Conservation (phyloP, 1,284 basidiomycete species). For the Sanghuangporus sanghuang region DNA sequence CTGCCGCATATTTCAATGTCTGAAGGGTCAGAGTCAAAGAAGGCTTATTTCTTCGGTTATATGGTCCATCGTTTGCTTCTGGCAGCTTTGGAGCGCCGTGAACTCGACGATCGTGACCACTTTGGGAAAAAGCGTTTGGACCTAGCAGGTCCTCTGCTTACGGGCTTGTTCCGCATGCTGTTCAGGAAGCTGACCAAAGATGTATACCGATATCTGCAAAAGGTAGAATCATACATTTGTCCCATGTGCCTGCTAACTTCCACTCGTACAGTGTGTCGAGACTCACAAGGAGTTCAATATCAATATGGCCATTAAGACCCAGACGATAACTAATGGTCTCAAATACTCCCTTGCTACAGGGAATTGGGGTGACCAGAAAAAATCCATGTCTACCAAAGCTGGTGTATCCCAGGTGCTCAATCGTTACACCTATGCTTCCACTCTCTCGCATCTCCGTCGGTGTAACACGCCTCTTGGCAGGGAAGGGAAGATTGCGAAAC, state of each 20-base stretch:
- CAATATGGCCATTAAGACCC: constrained; percentile 88
- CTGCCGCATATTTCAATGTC: constrained; percentile 95
- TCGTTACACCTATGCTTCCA: constrained; percentile 98
- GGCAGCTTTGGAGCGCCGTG: constrained; percentile 90
- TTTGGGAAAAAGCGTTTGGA: constrained; percentile 99
- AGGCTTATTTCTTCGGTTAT: constrained; percentile 99
- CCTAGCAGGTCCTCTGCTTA: constrained; percentile 90
- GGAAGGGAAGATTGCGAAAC: constrained; percentile 99
- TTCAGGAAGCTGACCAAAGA: constrained; percentile 97
- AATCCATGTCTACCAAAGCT: constrained; percentile 95
- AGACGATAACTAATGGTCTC: constrained; percentile 96
- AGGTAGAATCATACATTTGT: constrained; percentile 45
- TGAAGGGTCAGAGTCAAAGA: constrained; percentile 96
- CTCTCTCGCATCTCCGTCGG: constrained; percentile 94
- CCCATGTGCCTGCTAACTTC: background rate
- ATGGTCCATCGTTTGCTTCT: constrained; percentile 97
- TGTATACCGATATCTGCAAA: constrained; percentile 95
- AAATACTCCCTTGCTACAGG: constrained; percentile 98
- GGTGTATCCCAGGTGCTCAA: constrained; percentile 99
- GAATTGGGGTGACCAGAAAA: constrained; percentile 99
- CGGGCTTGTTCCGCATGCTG: constrained; percentile 95
- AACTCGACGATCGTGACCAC: constrained; percentile 98
- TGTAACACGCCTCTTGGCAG: constrained; percentile 98
- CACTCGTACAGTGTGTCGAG: constrained; percentile 78
- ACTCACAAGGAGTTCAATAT: constrained; percentile 95